Base-by-base conservation (phyloP, 1,139 yeast species). In the Yamadazyma sp. region DNA sequence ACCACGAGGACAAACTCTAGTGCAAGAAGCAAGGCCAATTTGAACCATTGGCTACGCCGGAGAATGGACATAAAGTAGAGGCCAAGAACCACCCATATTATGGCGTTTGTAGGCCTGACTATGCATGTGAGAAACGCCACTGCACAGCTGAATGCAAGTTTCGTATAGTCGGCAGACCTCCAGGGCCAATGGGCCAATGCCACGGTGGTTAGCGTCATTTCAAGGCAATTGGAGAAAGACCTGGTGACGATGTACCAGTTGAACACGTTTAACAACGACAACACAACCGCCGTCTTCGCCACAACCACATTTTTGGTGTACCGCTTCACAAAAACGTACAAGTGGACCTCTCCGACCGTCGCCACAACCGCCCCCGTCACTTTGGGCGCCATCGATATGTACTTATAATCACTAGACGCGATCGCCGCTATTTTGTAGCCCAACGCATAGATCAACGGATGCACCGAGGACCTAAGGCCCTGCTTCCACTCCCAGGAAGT, bases 401-500 rank as follows among this genome's bases (percentile, higher is more conserved):
- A 34, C 14, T 42, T 56, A 6, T 31, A 34, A 12, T 44, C 43
- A 10, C 48, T 51, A 4, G 50, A 41, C 0, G 54, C 20, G 4
- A 36, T 9, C 12, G 46, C 43, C 2, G 49, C 57, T 1, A 61
- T 1, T 38, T 54, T 50, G 50, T 71, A 73, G 1, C 68, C 75
- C 1, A 55, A 43, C 2, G 79, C 75, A 57, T 87, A 89, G 1
- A 91, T 44, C 37, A 83, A 61, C 0, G 98, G 98, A 53, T 89
- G 94, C 0, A 86, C 62, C 31, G 87, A 81, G 12, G 95, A 84
- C 44, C 99, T 64, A 8, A 94, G 64, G 2, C 81, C 83, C 37
- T 74, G 69, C 26, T 66, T 56, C 98, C 98, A 94, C 61, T 94
- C 99, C 98, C 99, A 94, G 0, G 98, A 89, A 34, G 81, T 57